These are phyloP conservation scores for Clohesyomyces aquaticus DNA, from an alignment of 495 filamentous ascomycete genomes.

Conservation along the genomic window DNA sequence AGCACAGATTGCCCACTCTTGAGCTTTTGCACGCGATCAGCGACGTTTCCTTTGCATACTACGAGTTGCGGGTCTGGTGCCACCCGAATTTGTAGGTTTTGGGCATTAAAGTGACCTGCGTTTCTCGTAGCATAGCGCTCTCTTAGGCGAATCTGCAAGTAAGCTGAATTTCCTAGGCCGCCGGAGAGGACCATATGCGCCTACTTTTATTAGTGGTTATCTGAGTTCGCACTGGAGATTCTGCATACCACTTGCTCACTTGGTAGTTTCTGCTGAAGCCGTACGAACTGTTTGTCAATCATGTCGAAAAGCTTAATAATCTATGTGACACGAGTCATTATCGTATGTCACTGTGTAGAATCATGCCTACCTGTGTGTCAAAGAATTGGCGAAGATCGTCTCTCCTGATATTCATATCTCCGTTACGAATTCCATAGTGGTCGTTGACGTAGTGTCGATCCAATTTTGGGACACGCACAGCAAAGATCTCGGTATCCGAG, in stretches of 20 bases:
- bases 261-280: conserved; percentile 52
- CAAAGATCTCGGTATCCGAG: conserved; percentile 41
- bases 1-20: conserved; percentile 40
- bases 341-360: not conserved
- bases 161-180: conserved; percentile 67
- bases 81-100: conserved; percentile 40
- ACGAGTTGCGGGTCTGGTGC: conserved; percentile 49
- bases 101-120: conserved; percentile 23
- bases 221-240: conserved; percentile 4
- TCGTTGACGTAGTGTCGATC: conserved; percentile 46
- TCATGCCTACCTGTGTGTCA: conserved; percentile 43
- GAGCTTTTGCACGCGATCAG: conserved; percentile 44
- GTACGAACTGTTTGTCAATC: conserved; percentile 58
- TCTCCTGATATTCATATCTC: conserved; percentile 41
- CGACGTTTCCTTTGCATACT: conserved; percentile 47
- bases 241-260: conserved; percentile 50
- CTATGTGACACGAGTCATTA: conserved; percentile 41
- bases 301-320: conserved; percentile 55
- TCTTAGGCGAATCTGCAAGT: conserved; percentile 50
- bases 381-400: conserved; percentile 53
- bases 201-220: not conserved
- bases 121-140: conserved; percentile 35
- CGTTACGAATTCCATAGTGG: conserved; percentile 47
- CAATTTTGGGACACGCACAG: conserved; percentile 43
- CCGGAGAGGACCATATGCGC: conserved; percentile 63